A percentile compares a stretch with the other conserved stretches of the same genome.
These are phyloP conservation scores for Sugiyamaella boreocaroliniensis DNA, from an alignment of 805 yeast genomes.

Conservation along the genomic window DNA sequence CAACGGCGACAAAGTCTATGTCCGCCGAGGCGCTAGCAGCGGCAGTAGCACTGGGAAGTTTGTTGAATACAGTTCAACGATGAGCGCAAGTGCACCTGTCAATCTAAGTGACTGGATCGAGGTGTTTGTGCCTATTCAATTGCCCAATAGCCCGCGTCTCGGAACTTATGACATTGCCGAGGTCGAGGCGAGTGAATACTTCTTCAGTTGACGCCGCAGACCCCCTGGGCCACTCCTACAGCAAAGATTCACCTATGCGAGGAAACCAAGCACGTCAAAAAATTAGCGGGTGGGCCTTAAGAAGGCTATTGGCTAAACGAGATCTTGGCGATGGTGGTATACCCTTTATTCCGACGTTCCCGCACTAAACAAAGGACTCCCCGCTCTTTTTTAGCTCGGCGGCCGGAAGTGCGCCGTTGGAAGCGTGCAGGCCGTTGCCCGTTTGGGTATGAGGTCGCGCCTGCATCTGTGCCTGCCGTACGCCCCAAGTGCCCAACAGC, in stretches of 20 bases:
- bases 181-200: slow-evolving; percentile 14
- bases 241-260: too few relatives aligned
- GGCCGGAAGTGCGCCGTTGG: too few relatives aligned
- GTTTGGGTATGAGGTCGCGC: not conserved
- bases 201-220: slow-evolving; percentile 9
- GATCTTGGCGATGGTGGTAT: too few relatives aligned
- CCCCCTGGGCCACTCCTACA: too few relatives aligned
- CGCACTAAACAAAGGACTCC: too few relatives aligned
- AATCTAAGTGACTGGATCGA: not conserved
- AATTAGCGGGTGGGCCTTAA: too few relatives aligned
- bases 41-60: too few relatives aligned
- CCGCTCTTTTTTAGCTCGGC: too few relatives aligned
- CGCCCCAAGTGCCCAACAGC: not conserved
- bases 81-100: not conserved
- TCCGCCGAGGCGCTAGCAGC: too few relatives aligned
- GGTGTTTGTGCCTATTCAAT: slow-evolving; percentile 56
- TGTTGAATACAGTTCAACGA: not conserved
- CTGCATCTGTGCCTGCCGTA: not conserved
- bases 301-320: too few relatives aligned
- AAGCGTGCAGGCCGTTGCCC: not conserved
- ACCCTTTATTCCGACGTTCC: too few relatives aligned
- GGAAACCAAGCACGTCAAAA: too few relatives aligned
- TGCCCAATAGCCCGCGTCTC: slow-evolving; percentile 67
- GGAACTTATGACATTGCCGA: slow-evolving; percentile 73
- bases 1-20: not conserved